Evolutionary conservation across 495 filamentous ascomycete species (phyloP), one percentile per base, ranked within the genome.

Genomic region (Aspergillus bertholletiae): DNA sequence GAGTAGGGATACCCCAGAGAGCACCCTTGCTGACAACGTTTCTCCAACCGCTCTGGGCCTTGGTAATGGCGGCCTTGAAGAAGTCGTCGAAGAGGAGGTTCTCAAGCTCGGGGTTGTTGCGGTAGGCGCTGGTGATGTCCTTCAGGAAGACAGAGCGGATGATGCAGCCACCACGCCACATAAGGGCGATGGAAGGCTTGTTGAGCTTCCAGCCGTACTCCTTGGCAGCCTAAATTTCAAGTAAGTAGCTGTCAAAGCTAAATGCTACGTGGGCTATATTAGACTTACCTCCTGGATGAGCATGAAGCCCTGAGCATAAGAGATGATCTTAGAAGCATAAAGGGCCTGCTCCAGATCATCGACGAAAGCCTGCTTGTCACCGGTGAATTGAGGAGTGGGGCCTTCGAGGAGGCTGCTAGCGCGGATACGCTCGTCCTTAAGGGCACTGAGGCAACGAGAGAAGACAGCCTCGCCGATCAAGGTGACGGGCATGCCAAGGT

Each of bases 151-250:
- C 94, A 58, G 95, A 97, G 75, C 94, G 94, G 78, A 98, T 98
- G 71, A 98, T 98, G 86, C 94, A 98, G 55, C 94, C 94, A 76
- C 94, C 94, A 73, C 94, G 90, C 94, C 94, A 98, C 94, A 98
- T 98, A 69, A 98, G 86, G 58, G 94, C 94, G 69, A 98, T 98
- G 57, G 96, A 96, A 53, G 94, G 94, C 85, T 97, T 98, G 86
- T 98, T 97, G 51, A 98, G 86, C 84, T 97, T 97, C 94, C 94
- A 98, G 54, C 70, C 64, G 80, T 95, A 98, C 70, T 96, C 88
- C 74, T 89, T 93, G 71, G 92, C 94, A 62, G 94, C 93, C 91
- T 88, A 62, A 45, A 55, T 35, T 3, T 15, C 12, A n/a, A 37
- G 22, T 46, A 18, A 17, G n/a, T 28, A 20, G n/a, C n/a, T n/a